Evolutionary conservation across 441 rosid genomes (phyloP), one percentile per base, ranked within the genome.

Genomic region (Hura crepitans): DNA sequence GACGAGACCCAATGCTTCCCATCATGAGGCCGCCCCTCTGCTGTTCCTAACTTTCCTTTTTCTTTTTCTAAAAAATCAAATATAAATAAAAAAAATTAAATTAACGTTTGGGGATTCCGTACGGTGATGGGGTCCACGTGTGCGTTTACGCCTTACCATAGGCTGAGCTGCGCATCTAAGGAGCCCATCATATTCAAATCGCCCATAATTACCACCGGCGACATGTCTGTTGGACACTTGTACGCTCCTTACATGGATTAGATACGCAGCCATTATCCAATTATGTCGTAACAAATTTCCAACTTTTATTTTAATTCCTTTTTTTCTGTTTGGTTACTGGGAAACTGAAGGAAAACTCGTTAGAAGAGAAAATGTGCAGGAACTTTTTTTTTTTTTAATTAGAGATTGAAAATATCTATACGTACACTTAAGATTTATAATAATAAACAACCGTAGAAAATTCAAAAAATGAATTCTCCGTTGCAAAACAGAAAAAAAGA

Each of bases 191-290:
- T 2, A 60, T 27, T n/a, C 37, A 62, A 70, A 13, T 46, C 35
- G 3, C 9, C 82, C 62, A 57, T 6, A 65, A 69, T 65, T 2
- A 79, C 75, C 10, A 8, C 6, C 84, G 83, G 75, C 84, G 69
- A 75, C 82, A 64, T 77, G 82, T 77, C 79, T 73, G 81, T 66
- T 74, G 50, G 66, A 74, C 65, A 74, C 67, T 71, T 78, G 77
- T 72, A 65, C 22, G 22, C 66, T 39, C 18, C 22, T 2, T 50
- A 0, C 22, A n/a, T 15, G 13, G 5, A 43, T 28, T 35, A 53
- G 25, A 62, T 61, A 17, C 35, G 55, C 63, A 28, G 56, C 72
- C 64, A 23, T 6, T 50, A 14, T 27, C 17, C 53, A 8, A 2
- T 4, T 9, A 4, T 27, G 25, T 5, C 0, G 1, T 33, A 54